Conservation (phyloP, 2,329 filamentous ascomycete genomes). For the Neonectria coccinea region DNA sequence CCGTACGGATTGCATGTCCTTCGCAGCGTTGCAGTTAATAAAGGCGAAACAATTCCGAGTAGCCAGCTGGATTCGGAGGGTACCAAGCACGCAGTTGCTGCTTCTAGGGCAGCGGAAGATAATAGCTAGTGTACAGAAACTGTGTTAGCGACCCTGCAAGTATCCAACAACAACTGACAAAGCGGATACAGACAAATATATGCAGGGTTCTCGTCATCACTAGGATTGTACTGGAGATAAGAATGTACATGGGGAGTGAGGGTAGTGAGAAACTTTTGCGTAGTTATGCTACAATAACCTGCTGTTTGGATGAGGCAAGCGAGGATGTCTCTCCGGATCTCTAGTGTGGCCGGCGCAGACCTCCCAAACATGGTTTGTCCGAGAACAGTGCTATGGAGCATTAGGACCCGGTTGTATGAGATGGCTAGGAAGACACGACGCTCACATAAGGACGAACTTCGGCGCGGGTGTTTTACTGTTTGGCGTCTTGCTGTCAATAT, state of each 20-base stretch:
- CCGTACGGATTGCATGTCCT: slow-evolving; percentile 5
- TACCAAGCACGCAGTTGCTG: neutral
- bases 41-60: slow-evolving; percentile 9
- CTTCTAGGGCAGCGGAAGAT: slow-evolving; percentile 9
- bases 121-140: neutral
- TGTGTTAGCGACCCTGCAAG: neutral
- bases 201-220: slow-evolving; percentile 9
- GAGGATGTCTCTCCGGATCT: slow-evolving; percentile 7
- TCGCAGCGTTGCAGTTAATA: neutral
- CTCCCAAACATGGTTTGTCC: neutral
- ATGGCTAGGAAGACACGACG: neutral
- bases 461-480: neutral
- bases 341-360: neutral
- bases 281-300: neutral
- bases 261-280: slow-evolving; percentile 14
- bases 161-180: neutral
- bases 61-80: slow-evolving; percentile 1
- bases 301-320: neutral
- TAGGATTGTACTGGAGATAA: slow-evolving; percentile 8
- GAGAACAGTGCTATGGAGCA: neutral
- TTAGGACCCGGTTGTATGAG: neutral
- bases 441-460: slow-evolving; percentile 11
- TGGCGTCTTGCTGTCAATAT: neutral
- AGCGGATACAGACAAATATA: slow-evolving; percentile 16
- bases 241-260: slow-evolving; percentile 1